Percentiles rank a stretch among this genome's conserved stretches.
phyloP scores from a whole-genome alignment of 2,329 filamentous ascomycete genomes.

The Trichoderma sp. region DNA sequence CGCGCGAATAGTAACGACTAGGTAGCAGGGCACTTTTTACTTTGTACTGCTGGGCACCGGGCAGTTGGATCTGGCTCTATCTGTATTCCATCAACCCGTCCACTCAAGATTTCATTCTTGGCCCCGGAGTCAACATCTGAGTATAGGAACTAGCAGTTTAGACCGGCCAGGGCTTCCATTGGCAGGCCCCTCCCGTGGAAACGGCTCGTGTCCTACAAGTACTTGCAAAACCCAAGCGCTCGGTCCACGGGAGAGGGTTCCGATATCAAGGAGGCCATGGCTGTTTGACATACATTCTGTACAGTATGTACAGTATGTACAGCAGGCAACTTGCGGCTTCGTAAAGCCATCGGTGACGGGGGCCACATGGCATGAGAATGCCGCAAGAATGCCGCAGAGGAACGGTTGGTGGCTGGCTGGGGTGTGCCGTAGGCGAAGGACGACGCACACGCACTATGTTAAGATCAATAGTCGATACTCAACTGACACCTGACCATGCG shows the following conservation, averaged over 20 bases:
- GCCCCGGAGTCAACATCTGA: not conserved
- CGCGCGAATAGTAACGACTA: not conserved
- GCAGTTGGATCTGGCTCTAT: not conserved
- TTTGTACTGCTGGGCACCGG: not conserved
- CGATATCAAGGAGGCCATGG: not conserved
- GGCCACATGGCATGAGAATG: not conserved
- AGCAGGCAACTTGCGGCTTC: not conserved
- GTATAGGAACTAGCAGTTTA: not conserved
- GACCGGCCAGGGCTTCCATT: slow-evolving; percentile 1
- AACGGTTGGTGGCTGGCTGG: not conserved
- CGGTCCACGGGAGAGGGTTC: slow-evolving; percentile 2
- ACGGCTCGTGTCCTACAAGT: not conserved
- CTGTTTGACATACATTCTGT: not conserved
- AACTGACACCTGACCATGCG: not conserved
- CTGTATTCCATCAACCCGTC: not conserved
- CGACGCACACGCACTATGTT: not conserved
- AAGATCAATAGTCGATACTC: not conserved
- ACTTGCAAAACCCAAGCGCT: slow-evolving; percentile 1
- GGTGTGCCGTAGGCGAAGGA: not conserved
- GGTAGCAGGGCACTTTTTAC: not conserved
- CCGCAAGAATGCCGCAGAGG: not conserved
- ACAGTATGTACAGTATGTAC: no score
- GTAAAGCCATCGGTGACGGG: not conserved
- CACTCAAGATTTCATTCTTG: not conserved
- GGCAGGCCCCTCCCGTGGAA: not conserved